These are phyloP conservation scores for Rutstroemia sydowiana DNA, from an alignment of 2,329 filamentous ascomycete genomes.

Conservation along the genomic window DNA sequence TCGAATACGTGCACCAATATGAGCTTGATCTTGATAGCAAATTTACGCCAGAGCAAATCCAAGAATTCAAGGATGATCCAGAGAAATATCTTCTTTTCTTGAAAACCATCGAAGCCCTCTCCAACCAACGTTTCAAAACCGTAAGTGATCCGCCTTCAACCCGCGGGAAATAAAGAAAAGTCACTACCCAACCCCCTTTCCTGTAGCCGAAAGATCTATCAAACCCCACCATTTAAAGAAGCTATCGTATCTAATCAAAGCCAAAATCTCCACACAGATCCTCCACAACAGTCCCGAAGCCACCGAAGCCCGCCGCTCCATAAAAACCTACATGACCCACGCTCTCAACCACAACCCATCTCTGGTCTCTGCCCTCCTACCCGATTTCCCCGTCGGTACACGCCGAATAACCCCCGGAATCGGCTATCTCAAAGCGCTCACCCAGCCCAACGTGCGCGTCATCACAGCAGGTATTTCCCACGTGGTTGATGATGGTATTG, in stretches of 20 bases:
- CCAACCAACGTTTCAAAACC: constrained; percentile 28
- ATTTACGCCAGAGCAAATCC: constrained; percentile 37
- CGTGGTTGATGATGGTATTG: constrained; percentile 38
- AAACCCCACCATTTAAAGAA: neutral
- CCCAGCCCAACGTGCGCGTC: constrained; percentile 42
- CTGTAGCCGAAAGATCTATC: too few species aligned
- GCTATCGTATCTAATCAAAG: fast-evolving
- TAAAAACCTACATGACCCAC: constrained; percentile 38
- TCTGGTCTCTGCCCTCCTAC: constrained; percentile 40
- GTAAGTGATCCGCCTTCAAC: too few species aligned
- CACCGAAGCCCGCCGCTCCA: constrained; percentile 2
- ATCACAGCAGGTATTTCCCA: constrained; percentile 39
- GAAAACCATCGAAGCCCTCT: constrained; percentile 36
- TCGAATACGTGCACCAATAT: neutral
- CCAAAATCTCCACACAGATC: neutral
- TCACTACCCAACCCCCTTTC: neutral
- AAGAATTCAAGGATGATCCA: constrained; percentile 40
- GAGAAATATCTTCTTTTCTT: constrained; percentile 41
- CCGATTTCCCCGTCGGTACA: constrained; percentile 36
- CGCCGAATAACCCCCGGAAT: constrained; percentile 35
- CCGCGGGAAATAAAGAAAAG: too few species aligned
- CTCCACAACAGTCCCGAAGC: constrained; percentile 1
- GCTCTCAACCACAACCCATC: constrained; percentile 41
- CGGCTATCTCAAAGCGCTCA: constrained; percentile 41
- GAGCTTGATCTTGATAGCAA: constrained; percentile 32